A percentile compares a stretch with the other conserved stretches of the same genome.
These are phyloP conservation scores for Domatiomyces globalis DNA, from an alignment of 2,329 filamentous ascomycete species.

Conservation along the genomic window DNA sequence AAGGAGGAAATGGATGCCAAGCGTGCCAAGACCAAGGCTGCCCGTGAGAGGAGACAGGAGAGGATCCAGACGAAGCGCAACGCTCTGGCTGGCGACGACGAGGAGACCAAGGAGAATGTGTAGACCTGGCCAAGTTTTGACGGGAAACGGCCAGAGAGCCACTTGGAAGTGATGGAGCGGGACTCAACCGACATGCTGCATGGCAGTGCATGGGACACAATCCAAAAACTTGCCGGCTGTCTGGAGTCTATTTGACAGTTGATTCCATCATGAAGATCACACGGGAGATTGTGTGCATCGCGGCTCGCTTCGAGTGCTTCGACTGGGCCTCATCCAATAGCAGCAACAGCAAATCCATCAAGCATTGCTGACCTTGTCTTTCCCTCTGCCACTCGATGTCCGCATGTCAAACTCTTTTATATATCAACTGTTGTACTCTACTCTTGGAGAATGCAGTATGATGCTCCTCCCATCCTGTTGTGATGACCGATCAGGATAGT, in stretches of 20 bases:
- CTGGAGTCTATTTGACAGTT: not conserved
- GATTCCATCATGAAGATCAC: not conserved
- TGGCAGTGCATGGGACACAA: not conserved
- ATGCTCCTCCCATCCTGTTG: no score
- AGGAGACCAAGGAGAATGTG: slow-evolving; percentile 23
- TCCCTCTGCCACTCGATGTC: not conserved
- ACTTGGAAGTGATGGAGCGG: not conserved
- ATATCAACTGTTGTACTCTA: no score
- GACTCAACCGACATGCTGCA: not conserved
- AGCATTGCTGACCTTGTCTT: not conserved
- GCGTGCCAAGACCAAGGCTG: slow-evolving; percentile 99
- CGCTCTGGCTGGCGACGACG: slow-evolving; percentile 60
- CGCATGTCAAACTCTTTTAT: no score
- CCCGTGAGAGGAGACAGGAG: slow-evolving; percentile 94
- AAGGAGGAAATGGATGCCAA: slow-evolving; percentile 99
- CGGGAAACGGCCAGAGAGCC: not conserved
- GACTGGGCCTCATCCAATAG: not conserved
- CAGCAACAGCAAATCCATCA: slow-evolving; percentile 2
- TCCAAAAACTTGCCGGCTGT: not conserved
- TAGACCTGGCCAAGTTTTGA: not conserved
- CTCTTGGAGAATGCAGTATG: not conserved
- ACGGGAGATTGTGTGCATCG: not conserved
- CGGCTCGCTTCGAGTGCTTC: not conserved
- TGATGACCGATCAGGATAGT: not conserved
- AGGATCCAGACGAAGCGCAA: slow-evolving; percentile 81